These are phyloP conservation scores for Ammopiptanthus mongolicus DNA, from an alignment of 306 rosid species.

Conservation along the genomic window DNA sequence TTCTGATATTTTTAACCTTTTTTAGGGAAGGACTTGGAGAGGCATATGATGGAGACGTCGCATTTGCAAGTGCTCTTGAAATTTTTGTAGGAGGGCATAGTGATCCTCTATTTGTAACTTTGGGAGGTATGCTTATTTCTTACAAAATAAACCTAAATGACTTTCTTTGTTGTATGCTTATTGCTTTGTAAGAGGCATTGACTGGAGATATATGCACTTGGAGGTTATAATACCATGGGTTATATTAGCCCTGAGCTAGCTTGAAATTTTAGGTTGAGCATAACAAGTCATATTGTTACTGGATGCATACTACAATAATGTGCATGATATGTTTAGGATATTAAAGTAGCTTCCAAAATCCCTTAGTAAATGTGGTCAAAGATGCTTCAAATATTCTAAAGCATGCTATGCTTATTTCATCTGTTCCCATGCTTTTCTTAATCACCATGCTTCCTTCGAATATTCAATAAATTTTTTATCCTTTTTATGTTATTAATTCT, in stretches of 20 bases:
- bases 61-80: conserved; percentile 87
- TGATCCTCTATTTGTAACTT: conserved; percentile 90
- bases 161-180: background rate
- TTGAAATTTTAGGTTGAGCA: background rate
- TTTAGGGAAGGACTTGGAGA: conserved; percentile 90
- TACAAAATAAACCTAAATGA: conserved; percentile 3
- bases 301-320: background rate
- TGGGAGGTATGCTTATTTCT: conserved; percentile 65
- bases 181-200: background rate
- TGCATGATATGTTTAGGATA: conserved; percentile 8
- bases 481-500: background rate
- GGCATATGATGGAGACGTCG: conserved; percentile 80
- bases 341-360: background rate
- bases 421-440: background rate
- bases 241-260: background rate
- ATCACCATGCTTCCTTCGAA: background rate
- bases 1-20: conserved; percentile 1
- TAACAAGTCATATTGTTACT: background rate
- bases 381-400: background rate
- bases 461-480: background rate
- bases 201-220: background rate
- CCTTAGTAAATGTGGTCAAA: background rate
- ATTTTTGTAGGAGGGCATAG: conserved; percentile 87
- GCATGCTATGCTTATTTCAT: background rate
- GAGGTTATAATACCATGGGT: background rate